Evolutionary conservation across 176 grass and related monocot genomes (phyloP).

Genomic region (Thinopyrum elongatum): DNA sequence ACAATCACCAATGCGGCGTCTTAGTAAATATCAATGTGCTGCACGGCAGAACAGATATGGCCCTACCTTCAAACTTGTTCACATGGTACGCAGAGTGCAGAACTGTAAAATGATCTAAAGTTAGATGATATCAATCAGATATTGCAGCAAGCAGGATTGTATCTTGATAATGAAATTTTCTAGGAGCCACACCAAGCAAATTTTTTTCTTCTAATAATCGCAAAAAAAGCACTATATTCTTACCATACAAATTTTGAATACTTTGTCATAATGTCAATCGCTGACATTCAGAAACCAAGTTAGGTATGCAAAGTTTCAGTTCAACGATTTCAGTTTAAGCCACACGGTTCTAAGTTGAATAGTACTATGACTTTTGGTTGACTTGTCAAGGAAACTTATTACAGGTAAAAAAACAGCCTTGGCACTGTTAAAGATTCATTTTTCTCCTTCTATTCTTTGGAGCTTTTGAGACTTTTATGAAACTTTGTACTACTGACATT

Average conservation of each 20-base stretch:
- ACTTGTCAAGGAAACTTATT: neutral
- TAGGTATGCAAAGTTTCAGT: neutral
- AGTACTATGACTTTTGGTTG: neutral
- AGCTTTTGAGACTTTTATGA: neutral
- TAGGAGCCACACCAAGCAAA: neutral
- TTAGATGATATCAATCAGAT: slow-evolving; percentile 27
- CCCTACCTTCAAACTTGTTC: neutral
- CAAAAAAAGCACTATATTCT: neutral
- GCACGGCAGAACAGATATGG: neutral
- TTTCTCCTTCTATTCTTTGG: neutral
- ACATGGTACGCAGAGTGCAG: neutral
- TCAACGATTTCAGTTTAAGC: neutral
- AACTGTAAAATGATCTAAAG: neutral
- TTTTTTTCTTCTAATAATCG: neutral
- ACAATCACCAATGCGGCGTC: neutral
- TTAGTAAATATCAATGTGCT: neutral
- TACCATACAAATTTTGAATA: neutral
- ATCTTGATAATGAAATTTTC: neutral
- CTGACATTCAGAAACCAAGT: neutral
- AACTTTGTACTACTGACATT: neutral
- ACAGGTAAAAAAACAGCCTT: slow-evolving; percentile 2
- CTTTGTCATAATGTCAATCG: neutral
- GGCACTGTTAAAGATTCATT: neutral
- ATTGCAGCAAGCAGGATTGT: neutral
- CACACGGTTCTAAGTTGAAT: neutral